Percentiles rank a stretch among this genome's conserved stretches.
Conservation (phyloP, 2,329 filamentous ascomycete genomes). For the Aspergillus sp. region DNA sequence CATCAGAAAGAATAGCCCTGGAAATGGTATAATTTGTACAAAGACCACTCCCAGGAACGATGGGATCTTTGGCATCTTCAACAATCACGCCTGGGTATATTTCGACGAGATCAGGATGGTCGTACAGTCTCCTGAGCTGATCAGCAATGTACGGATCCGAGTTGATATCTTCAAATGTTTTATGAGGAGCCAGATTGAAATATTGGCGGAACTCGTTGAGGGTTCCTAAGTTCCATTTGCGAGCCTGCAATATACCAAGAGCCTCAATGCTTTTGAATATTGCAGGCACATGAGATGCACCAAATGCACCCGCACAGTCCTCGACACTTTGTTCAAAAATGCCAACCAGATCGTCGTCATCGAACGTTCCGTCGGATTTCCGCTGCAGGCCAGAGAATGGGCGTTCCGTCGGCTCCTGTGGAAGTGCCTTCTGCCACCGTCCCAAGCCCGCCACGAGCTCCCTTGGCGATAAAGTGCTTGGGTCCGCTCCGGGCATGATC, state of each 20-base stretch:
- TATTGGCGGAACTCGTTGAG: conserved; percentile 58
- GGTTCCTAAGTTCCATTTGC: conserved; percentile 61
- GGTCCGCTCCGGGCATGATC: conserved; percentile 43
- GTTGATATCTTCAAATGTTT: conserved; percentile 54
- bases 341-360: conserved; percentile 58
- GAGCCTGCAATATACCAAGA: conserved; percentile 61
- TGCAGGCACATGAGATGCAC: conserved; percentile 59
- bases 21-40: conserved; percentile 50
- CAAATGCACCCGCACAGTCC: conserved; percentile 60
- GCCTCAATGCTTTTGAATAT: conserved; percentile 62
- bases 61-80: conserved; percentile 56
- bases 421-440: conserved; percentile 42
- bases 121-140: conserved; percentile 49
- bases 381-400: conserved; percentile 53
- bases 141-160: conserved; percentile 49
- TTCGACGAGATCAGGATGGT: conserved; percentile 55
- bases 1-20: conserved; percentile 47
- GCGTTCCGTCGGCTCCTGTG: conserved; percentile 48
- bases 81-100: conserved; percentile 59
- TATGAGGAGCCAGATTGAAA: conserved; percentile 52
- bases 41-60: conserved; percentile 49
- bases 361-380: conserved; percentile 52
- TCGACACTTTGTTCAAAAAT: conserved; percentile 61
- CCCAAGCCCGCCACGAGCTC: conserved; percentile 43
- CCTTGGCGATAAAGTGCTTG: conserved; percentile 33